These are phyloP conservation scores for Plasmodium cynomolgi DNA, from an alignment of 169 alveolate species.

Conservation along the genomic window DNA sequence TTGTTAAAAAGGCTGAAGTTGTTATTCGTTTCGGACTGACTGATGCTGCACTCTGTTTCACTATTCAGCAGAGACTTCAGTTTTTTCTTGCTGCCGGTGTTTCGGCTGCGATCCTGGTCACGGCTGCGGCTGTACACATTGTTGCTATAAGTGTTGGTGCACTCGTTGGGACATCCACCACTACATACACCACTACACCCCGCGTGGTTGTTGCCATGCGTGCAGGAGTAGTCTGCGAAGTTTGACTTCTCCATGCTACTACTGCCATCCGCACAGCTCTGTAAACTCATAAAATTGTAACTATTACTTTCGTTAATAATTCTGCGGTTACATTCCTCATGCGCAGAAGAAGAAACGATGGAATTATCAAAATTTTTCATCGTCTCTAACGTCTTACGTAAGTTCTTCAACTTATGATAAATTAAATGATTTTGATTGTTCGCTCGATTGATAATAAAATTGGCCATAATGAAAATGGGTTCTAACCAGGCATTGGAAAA, in stretches of 20 bases:
- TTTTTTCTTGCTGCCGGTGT: slow-evolving; percentile 6
- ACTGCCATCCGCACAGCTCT: slow-evolving; percentile 16
- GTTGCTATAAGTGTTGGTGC: background rate
- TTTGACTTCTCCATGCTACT: slow-evolving; percentile 9
- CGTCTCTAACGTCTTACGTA: slow-evolving; percentile 76
- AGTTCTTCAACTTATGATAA: slow-evolving; percentile 74
- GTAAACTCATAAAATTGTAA: slow-evolving; percentile 13
- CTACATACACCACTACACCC: background rate
- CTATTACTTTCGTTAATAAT: slow-evolving; percentile 15
- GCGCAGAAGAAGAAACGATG: background rate
- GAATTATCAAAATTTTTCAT: slow-evolving; percentile 71
- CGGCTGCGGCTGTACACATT: background rate
- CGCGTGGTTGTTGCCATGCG: background rate
- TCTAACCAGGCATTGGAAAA: slow-evolving; percentile 88
- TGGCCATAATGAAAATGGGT: slow-evolving; percentile 87
- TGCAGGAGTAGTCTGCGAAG: background rate
- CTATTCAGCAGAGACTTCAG: slow-evolving; percentile 44
- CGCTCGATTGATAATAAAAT: slow-evolving; percentile 81
- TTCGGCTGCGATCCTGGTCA: background rate
- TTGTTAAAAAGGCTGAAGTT: slow-evolving; percentile 69
- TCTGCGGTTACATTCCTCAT: slow-evolving; percentile 19
- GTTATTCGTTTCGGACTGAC: slow-evolving; percentile 76
- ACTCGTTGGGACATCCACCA: background rate
- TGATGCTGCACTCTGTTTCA: slow-evolving; percentile 74
- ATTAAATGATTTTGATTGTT: slow-evolving; percentile 76